Evolutionary conservation across 192 early-diverging fungal genomes (phyloP).

Genomic region (Entomortierella beljakovae): DNA sequence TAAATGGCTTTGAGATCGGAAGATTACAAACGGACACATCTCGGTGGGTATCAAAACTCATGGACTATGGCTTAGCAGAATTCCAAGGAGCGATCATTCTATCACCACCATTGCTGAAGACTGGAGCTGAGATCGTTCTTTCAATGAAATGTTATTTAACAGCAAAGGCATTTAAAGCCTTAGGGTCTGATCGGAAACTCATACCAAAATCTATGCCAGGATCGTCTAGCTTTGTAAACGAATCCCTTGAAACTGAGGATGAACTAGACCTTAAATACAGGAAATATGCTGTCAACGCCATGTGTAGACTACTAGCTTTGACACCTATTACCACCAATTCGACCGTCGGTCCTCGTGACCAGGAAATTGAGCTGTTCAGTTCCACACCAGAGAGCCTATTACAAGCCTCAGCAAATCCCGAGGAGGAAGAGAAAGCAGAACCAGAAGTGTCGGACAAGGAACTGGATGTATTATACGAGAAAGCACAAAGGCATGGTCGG

Average conservation of each 20-base stretch:
- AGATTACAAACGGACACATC: constrained; percentile 55
- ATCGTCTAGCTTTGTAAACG: constrained; percentile 18
- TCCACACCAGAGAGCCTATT: constrained; percentile 25
- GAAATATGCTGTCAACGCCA: constrained; percentile 39
- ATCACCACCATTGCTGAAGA: constrained; percentile 28
- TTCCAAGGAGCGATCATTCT: constrained; percentile 61
- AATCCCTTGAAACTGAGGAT: constrained; percentile 32
- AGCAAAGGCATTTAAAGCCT: constrained; percentile 26
- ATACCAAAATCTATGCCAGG: neutral
- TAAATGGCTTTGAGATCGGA: constrained; percentile 57
- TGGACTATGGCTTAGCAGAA: constrained; percentile 58
- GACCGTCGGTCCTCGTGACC: constrained; percentile 21
- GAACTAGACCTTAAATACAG: constrained; percentile 44
- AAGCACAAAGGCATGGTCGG: constrained; percentile 63
- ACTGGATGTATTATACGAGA: constrained; percentile 65
- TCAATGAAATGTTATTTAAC: constrained; percentile 54
- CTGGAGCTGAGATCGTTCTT: constrained; percentile 60
- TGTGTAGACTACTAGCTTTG: constrained; percentile 33
- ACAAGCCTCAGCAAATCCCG: constrained; percentile 12
- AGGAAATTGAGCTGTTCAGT: constrained; percentile 22
- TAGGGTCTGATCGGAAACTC: constrained; percentile 4
- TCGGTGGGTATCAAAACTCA: constrained; percentile 57
- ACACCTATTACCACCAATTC: constrained; percentile 44
- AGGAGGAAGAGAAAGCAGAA: constrained; percentile 31
- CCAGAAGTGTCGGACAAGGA: constrained; percentile 64